Evolutionary conservation across 2,329 filamentous ascomycete genomes (phyloP), one percentile per base, ranked within the genome.

Genomic region (Arthroderma uncinatum): DNA sequence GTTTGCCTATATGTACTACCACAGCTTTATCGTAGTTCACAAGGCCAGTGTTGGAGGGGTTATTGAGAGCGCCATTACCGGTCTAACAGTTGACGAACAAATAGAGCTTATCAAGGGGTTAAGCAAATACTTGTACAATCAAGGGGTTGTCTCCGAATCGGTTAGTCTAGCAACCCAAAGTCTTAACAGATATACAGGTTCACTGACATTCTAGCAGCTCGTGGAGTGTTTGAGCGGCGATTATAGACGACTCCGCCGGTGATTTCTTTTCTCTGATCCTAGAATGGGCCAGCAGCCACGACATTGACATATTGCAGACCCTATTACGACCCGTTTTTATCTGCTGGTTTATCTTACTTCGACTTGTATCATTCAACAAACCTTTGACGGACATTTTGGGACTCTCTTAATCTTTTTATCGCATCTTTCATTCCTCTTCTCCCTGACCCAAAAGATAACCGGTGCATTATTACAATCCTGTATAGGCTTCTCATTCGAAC

Each of bases 1-100:
- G 74, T 97, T 98, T 67, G 83, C 92, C 14, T 97, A 90, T 77
- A 91, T 98, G 81, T 98, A 98, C 76, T 98, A 94, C 75, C 91
- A 96, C 71, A 93, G 87, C 67, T 98, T 98, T 71, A 92, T 98
- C 67, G 91, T 91, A 2, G 79, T 89, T 5, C 84, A 95, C 78
- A 89, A 92, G 72, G 84, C 87, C 39, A 89, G 80, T 57, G 85
- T 95, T 19, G 93, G 92, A 19, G 83, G 83, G 56, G 87, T 98
- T 36, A 87, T 98, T 64, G 92, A 98, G 76, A 82, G 84, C 10
- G 92, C 89, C 54, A 95, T 98, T 64, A 94, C 85, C 4, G 91
- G 91, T n/a, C 75, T 98, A 64, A 85, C 83, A 0, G 76, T 84
- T 1, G 90, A 95, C 40, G 89, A 98, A 73, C 92, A 98, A 73